Evolutionary conservation across 2,329 filamentous ascomycete species (phyloP).

Genomic region (Rhynchosporium secalis): DNA sequence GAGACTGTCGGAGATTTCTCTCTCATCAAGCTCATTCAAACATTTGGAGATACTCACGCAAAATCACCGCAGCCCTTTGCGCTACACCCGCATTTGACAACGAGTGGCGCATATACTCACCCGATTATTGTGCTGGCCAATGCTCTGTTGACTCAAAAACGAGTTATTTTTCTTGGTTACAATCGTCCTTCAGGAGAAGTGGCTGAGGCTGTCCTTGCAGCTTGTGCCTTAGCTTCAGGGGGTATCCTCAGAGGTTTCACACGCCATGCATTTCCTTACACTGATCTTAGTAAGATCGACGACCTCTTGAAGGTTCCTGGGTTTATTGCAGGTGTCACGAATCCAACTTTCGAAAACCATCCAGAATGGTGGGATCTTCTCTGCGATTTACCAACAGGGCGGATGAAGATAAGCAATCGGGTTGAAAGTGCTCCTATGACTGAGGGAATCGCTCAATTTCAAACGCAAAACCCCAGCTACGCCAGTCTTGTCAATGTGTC

Average conservation of each 20-base stretch:
- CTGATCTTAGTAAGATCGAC: constrained; percentile 95
- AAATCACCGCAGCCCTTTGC: constrained; percentile 81
- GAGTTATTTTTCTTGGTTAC: constrained; percentile 92
- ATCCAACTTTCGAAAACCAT: constrained; percentile 92
- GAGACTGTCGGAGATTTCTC: constrained; percentile 98
- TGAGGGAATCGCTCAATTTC: constrained; percentile 84
- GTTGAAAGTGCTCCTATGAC: constrained; percentile 80
- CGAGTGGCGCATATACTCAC: constrained; percentile 84
- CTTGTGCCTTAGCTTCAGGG: constrained; percentile 89
- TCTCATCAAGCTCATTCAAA: constrained; percentile 94
- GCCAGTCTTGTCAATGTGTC: constrained; percentile 50
- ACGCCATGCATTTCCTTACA: constrained; percentile 95
- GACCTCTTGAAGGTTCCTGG: constrained; percentile 93
- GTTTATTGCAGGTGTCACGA: constrained; percentile 97
- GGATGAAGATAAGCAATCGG: constrained; percentile 89
- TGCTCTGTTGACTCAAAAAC: constrained; percentile 91
- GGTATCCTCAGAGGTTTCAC: constrained; percentile 93
- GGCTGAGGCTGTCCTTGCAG: constrained; percentile 95
- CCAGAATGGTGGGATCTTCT: constrained; percentile 98
- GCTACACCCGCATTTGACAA: constrained; percentile 89
- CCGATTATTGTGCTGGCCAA: constrained; percentile 95
- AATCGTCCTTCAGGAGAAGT: constrained; percentile 95
- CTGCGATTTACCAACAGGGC: constrained; percentile 87
- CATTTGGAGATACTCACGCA: constrained; percentile 81
- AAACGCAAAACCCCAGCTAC: constrained; percentile 69